Percentiles rank a stretch among this genome's conserved stretches.
Evolutionary conservation across 371 early-diverging fungal species (phyloP).

Genomic region (Lichtheimia corymbifera): DNA sequence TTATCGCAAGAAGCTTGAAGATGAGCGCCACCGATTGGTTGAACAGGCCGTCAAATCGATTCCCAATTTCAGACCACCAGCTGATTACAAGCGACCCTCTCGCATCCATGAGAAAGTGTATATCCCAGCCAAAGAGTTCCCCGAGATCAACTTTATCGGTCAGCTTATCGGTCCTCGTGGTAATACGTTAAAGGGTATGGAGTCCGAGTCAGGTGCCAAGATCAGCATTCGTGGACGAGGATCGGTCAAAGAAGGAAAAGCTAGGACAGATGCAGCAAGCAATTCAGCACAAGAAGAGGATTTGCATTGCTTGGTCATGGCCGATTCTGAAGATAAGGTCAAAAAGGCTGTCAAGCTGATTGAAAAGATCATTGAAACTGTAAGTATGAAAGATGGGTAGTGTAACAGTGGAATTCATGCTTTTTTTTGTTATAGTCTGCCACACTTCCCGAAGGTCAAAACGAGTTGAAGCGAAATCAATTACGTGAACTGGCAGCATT

Average conservation of each 20-base stretch:
- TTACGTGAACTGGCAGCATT: conserved; percentile 92
- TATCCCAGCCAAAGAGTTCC: conserved; percentile 93
- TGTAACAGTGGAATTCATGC: background rate
- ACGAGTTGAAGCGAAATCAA: conserved; percentile 92
- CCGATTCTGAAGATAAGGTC: conserved; percentile 89
- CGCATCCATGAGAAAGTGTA: conserved; percentile 90
- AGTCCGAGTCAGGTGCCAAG: conserved; percentile 90
- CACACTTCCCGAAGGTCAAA: conserved; percentile 91
- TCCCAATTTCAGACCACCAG: conserved; percentile 86
- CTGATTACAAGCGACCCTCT: conserved; percentile 86
- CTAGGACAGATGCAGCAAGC: conserved; percentile 62
- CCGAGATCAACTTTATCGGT: conserved; percentile 97
- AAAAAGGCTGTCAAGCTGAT: conserved; percentile 83
- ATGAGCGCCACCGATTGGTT: conserved; percentile 89
- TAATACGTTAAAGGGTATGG: conserved; percentile 93
- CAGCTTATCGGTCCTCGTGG: conserved; percentile 96
- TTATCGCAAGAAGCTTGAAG: conserved; percentile 89
- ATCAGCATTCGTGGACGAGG: conserved; percentile 97
- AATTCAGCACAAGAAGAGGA: conserved; percentile 91
- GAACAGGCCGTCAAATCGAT: conserved; percentile 77
- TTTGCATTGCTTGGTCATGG: conserved; percentile 90
- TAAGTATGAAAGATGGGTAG: conserved; percentile 30
- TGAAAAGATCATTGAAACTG: conserved; percentile 91
- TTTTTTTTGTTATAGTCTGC: conserved; percentile 60
- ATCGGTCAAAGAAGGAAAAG: conserved; percentile 96